These are phyloP conservation scores for Pseudogymnoascus sp. DNA, from an alignment of 2,329 filamentous ascomycete species.

Conservation along the genomic window DNA sequence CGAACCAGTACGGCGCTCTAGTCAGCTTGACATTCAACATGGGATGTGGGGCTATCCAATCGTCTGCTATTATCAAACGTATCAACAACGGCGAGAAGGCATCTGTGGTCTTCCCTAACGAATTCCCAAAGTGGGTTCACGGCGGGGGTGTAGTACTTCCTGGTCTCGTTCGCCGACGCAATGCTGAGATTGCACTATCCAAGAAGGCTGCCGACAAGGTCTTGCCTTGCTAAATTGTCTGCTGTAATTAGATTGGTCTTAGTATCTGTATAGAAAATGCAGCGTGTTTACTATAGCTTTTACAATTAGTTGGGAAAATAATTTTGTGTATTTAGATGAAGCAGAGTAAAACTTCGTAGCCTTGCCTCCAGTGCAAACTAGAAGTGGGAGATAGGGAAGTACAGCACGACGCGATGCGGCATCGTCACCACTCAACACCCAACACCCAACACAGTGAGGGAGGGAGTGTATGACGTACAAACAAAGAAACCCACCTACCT, in stretches of 20 bases:
- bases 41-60: constrained; percentile 36
- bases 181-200: constrained; percentile 39
- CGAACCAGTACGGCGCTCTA: constrained; percentile 46
- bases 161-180: constrained; percentile 36
- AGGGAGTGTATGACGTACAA: too few relatives aligned
- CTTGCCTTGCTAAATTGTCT: neutral
- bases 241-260: neutral
- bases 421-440: too few relatives aligned
- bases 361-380: neutral
- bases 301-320: neutral
- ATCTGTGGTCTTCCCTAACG: constrained; percentile 35
- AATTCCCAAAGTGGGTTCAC: constrained; percentile 43
- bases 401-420: too few relatives aligned
- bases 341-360: neutral
- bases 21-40: constrained; percentile 46
- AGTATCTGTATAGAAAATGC: neutral
- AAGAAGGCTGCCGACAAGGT: constrained; percentile 15
- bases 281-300: neutral
- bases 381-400: too few relatives aligned
- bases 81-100: constrained; percentile 38
- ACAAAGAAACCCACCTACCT: too few relatives aligned
- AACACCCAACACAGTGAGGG: too few relatives aligned
- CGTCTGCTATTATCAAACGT: constrained; percentile 35
- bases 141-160: constrained; percentile 33
- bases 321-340: neutral